Conservation (phyloP, 2,329 filamentous ascomycete species). For the Chaetomium olivaceum region DNA sequence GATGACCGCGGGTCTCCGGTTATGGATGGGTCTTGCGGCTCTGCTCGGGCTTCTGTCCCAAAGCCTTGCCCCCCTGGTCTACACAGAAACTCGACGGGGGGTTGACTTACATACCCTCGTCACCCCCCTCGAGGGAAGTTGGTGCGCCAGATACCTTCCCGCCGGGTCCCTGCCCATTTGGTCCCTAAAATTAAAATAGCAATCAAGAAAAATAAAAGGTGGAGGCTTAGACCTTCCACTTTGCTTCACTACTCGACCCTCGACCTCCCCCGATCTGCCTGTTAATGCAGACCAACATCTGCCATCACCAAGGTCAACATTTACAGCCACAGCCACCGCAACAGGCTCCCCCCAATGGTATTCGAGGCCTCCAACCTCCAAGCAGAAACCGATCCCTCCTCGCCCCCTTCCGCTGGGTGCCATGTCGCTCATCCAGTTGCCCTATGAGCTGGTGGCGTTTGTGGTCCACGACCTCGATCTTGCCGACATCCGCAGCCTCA, state of each 20-base stretch:
- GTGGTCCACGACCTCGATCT: conserved; percentile 57
- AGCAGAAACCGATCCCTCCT: neutral
- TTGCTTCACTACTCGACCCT: neutral
- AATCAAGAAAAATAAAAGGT: neutral
- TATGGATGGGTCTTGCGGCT: neutral
- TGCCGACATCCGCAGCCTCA: conserved; percentile 59
- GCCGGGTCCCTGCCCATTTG: neutral
- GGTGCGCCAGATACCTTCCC: neutral
- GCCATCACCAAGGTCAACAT: neutral
- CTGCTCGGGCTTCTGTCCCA: neutral
- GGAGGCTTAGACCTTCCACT: neutral
- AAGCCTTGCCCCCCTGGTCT: neutral
- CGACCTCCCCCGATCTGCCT: neutral
- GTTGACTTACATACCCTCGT: neutral
- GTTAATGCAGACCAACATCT: no score
- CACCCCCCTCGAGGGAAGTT: neutral
- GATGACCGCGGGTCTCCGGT: neutral
- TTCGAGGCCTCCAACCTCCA: neutral
- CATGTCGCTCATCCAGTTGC: conserved; percentile 47
- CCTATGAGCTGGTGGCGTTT: conserved; percentile 65
- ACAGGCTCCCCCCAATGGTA: neutral
- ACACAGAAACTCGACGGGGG: neutral
- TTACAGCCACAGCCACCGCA: neutral
- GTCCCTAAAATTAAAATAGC: neutral
- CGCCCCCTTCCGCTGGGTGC: neutral